These are phyloP conservation scores for Cercospora sp. DNA, from an alignment of 2,329 filamentous ascomycete species.

Conservation along the genomic window DNA sequence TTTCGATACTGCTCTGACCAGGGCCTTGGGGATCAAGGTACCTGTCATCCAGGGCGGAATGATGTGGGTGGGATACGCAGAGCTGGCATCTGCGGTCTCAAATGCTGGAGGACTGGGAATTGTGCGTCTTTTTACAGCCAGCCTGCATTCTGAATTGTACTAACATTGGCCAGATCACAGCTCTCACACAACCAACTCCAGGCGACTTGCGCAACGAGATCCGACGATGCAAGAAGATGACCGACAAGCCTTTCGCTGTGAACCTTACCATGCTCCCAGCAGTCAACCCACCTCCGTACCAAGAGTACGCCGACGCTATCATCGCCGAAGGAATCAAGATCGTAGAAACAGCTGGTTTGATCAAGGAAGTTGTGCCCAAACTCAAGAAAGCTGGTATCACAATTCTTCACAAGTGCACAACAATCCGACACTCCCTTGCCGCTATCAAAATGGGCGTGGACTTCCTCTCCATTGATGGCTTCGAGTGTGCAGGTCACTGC, in stretches of 20 bases:
- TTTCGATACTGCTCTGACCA: conserved; percentile 63
- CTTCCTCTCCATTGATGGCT: conserved; percentile 92
- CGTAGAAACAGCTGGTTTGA: conserved; percentile 84
- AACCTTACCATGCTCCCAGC: conserved; percentile 91
- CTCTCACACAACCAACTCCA: conserved; percentile 86
- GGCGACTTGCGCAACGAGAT: conserved; percentile 92
- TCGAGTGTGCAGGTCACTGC: conserved; percentile 90
- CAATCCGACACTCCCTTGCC: conserved; percentile 87
- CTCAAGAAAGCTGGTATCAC: conserved; percentile 76
- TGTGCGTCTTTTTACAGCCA: conserved; percentile 32
- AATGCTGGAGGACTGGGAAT: conserved; percentile 78
- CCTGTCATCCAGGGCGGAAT: conserved; percentile 82
- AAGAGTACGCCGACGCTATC: conserved; percentile 81
- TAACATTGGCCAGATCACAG: conserved; percentile 55
- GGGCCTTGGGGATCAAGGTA: conserved; percentile 61
- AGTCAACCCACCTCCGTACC: conserved; percentile 85
- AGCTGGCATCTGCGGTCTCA: conserved; percentile 70
- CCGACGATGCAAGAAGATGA: conserved; percentile 75
- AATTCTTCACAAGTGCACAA: conserved; percentile 94
- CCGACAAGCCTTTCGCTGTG: conserved; percentile 77
- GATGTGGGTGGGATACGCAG: conserved; percentile 79
- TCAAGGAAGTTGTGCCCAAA: conserved; percentile 81
- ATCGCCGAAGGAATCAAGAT: conserved; percentile 89
- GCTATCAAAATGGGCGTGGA: conserved; percentile 92
- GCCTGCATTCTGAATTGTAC: not conserved